Evolutionary conservation across 1,284 basidiomycete species (phyloP), one percentile per base, ranked within the genome.

Genomic region (Ceratobasidium theobromae): DNA sequence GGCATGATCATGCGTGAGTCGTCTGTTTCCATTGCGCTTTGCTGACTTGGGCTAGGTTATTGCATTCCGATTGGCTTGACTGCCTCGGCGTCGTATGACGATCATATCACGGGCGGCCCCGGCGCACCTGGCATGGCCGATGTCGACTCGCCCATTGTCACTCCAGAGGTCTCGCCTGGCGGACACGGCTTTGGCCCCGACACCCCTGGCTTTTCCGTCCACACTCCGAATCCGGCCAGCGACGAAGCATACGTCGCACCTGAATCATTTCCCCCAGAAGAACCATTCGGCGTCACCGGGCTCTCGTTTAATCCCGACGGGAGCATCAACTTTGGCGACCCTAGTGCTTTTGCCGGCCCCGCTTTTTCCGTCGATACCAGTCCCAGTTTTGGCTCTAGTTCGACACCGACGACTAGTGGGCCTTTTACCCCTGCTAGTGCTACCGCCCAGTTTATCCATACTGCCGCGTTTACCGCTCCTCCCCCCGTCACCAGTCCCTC

Each of bases 1-100:
- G 58, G 58, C 33, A 62, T 62, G 58, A 62, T 62, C 33, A 62
- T 62, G 58, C 58, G 58, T 62, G 48, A 51, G 58, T 62, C 40
- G 16, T 23, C n/a, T 27, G 28, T 23, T 28, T 27, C 12, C 21
- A 51, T 49, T 40, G 1, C 21, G n/a, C 27, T 35, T 52, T 38
- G 14, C 16, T 27, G 21, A n/a, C 27, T 16, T 51, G 23, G 21
- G 3, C 5, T 33, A 62, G 58, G 58, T 16, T 62, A 51, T 51
- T 62, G 58, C 33, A 62, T 62, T 41, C 58, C 58, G 12, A 62
- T 62, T 40, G 58, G 58, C 4, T 33, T 62, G 21, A 40, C 48
- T n/a, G 58, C 58, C 30, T 62, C 45, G 9, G 58, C 58, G 4
- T 62, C 58, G 12, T 62, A 49, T 14, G 58, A 62, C 38, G 58